phyloP scores from a whole-genome alignment of 2,329 filamentous ascomycete species.

The Sphaerulina populicola region DNA sequence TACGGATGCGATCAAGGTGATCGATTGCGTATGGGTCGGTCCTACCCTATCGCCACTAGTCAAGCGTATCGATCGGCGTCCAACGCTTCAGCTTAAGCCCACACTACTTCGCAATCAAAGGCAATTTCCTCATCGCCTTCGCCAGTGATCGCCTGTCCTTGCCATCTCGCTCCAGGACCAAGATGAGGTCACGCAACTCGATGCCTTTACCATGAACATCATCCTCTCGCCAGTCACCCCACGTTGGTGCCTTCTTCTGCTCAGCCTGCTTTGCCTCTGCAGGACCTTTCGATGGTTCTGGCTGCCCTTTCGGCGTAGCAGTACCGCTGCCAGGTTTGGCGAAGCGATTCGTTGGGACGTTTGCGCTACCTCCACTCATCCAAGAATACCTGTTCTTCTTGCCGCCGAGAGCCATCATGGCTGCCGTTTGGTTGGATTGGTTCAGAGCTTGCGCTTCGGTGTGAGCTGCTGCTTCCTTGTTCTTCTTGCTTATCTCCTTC shows the following conservation, averaged over 20 bases:
- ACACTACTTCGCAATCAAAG: slow-evolving; percentile 3
- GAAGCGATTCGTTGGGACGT: slow-evolving; percentile 43
- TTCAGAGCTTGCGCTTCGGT: slow-evolving; percentile 45
- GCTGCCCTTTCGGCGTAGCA: slow-evolving; percentile 22
- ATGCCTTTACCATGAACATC: slow-evolving; percentile 67
- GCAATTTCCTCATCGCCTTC: slow-evolving; percentile 35
- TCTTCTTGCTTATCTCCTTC: slow-evolving; percentile 73
- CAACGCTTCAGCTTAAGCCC: not conserved
- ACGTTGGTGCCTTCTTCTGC: slow-evolving; percentile 25
- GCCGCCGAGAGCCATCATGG: slow-evolving; percentile 60
- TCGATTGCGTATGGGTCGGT: not conserved
- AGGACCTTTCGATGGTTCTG: slow-evolving; percentile 9
- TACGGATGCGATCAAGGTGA: not conserved
- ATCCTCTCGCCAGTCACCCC: slow-evolving; percentile 54
- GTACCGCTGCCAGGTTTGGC: slow-evolving; percentile 28
- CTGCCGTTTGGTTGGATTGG: slow-evolving; percentile 75
- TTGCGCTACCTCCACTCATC: slow-evolving; percentile 58
- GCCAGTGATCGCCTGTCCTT: slow-evolving; percentile 57
- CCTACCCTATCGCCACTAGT: not conserved
- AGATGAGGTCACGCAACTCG: slow-evolving; percentile 74
- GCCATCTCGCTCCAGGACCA: slow-evolving; percentile 70
- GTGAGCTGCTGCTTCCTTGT: slow-evolving; percentile 55
- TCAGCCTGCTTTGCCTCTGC: slow-evolving; percentile 16
- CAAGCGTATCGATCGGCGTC: not conserved
- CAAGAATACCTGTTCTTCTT: slow-evolving; percentile 63